Conservation (phyloP, 768 basidiomycete species). For the Termitomyces sp. region DNA sequence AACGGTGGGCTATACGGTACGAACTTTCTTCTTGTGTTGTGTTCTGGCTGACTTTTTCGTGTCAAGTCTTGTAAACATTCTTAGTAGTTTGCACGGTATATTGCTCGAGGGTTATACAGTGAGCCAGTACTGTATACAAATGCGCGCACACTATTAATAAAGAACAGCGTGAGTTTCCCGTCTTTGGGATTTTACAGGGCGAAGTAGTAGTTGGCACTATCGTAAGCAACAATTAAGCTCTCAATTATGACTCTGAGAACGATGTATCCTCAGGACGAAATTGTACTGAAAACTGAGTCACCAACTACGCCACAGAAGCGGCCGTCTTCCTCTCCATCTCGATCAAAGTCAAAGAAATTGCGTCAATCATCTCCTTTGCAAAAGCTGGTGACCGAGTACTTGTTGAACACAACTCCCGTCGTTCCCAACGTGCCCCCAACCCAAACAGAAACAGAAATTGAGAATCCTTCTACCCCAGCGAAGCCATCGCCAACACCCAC, state of each 20-base stretch:
- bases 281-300: constrained; percentile 22
- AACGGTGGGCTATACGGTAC: constrained; percentile 74
- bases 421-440: not conserved
- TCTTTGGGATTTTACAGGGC: constrained; percentile 68
- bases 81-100: constrained; percentile 56
- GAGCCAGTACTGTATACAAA: constrained; percentile 6
- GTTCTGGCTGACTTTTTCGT: not conserved
- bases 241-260: not conserved
- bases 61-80: constrained; percentile 65
- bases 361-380: constrained; percentile 17
- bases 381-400: constrained; percentile 8
- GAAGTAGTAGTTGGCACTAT: constrained; percentile 70
- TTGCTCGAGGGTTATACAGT: constrained; percentile 45
- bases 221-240: constrained; percentile 30
- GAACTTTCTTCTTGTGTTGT: constrained; percentile 9
- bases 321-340: constrained; percentile 4
- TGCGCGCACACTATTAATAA: not conserved
- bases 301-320: constrained; percentile 6
- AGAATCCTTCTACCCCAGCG: not conserved
- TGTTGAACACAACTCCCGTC: not conserved
- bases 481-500: constrained; percentile 10
- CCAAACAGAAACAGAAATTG: not conserved
- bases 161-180: constrained; percentile 72
- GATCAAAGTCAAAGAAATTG: constrained; percentile 8
- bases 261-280: constrained; percentile 42